These are phyloP conservation scores for Irpex sp. DNA, from an alignment of 1,284 basidiomycete species.

Conservation along the genomic window DNA sequence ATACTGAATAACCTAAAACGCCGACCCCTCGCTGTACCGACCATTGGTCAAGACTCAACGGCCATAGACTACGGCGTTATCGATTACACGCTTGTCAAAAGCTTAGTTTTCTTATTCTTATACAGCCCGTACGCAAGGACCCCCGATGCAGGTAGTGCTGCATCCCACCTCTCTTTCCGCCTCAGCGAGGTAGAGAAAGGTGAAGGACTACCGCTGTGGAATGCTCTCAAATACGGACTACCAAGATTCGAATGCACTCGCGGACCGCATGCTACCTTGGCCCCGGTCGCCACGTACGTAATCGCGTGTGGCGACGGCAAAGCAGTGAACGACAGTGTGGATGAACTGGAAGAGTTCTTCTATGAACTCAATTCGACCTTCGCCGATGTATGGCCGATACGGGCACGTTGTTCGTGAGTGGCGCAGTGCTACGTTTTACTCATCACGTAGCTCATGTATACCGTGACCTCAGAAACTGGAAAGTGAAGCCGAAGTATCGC, in stretches of 20 bases:
- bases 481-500: conserved; percentile 11
- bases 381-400: conserved; percentile 5
- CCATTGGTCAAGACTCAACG: not conserved
- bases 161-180: not conserved
- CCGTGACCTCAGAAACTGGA: conserved; percentile 13
- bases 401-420: conserved; percentile 6
- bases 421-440: not conserved
- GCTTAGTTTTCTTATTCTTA: conserved; percentile 8
- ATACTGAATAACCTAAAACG: conserved; percentile 7
- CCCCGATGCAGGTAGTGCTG: not conserved
- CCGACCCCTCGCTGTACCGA: conserved; percentile 1
- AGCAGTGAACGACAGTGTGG: not conserved
- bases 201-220: conserved; percentile 4
- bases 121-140: conserved; percentile 10
- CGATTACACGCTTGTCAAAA: conserved; percentile 11
- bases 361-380: conserved; percentile 2
- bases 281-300: not conserved
- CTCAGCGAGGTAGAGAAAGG: conserved; percentile 6
- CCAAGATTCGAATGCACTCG: conserved; percentile 1
- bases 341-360: conserved; percentile 4
- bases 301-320: conserved; percentile 8
- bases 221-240: not conserved
- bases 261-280: not conserved
- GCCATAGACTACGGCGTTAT: conserved; percentile 11
- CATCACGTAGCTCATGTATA: not conserved